Percentiles rank a stretch among this genome's conserved stretches.
Conservation (phyloP, 2,329 filamentous ascomycete species). For the Ceratocystis albifundus region DNA sequence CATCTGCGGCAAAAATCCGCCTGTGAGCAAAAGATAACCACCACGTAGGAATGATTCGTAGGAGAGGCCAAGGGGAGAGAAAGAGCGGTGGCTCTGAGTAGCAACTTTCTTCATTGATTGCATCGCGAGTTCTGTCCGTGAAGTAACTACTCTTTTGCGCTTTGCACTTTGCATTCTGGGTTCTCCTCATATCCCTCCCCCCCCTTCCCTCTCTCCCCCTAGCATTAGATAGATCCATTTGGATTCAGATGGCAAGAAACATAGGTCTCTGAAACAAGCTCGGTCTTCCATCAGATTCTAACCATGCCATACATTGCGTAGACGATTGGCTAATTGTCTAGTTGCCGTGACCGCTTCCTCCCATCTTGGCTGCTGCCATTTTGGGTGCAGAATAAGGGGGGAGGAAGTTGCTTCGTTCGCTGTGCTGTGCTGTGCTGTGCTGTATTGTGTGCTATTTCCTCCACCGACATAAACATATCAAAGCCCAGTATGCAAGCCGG, state of each 20-base stretch:
- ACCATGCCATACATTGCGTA: not conserved
- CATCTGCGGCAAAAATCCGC: not conserved
- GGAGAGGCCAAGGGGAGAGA: too few relatives aligned
- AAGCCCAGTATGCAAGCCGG: not conserved
- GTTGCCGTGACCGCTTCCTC: conserved; percentile 1
- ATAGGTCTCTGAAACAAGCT: conserved; percentile 2
- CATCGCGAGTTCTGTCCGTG: not conserved
- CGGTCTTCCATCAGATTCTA: conserved; percentile 6
- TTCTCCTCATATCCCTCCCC: not conserved
- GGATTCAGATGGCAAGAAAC: conserved; percentile 10
- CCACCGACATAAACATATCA: not conserved
- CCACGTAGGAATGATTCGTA: too few relatives aligned
- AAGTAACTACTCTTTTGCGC: not conserved
- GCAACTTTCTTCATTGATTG: not conserved
- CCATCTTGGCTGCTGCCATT: conserved; percentile 9
- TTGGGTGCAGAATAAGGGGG: conserved; percentile 17
- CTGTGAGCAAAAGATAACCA: not conserved
- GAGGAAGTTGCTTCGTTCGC: not conserved
- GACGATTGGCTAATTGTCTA: not conserved
- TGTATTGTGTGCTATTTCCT: not conserved
- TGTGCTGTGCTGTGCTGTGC: not conserved
- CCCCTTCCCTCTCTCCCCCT: not conserved
- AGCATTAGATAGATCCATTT: not conserved
- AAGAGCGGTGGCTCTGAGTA: not conserved
- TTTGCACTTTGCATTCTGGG: not conserved